phyloP scores from a whole-genome alignment of 768 basidiomycete genomes.

The Dictyophora rubrovolvata region DNA sequence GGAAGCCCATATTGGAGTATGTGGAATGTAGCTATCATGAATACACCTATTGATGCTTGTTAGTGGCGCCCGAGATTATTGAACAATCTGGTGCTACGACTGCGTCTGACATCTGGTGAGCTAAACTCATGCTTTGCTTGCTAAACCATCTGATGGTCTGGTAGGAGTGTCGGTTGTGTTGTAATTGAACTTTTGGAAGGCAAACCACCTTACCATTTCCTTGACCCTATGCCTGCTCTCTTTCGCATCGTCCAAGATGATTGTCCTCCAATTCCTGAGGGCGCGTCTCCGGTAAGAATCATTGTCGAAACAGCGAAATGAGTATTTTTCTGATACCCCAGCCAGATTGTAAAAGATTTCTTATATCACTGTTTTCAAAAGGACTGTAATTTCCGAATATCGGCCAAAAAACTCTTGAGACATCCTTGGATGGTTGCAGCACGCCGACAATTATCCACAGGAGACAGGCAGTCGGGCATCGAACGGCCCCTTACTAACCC shows the following conservation, averaged over 20 bases:
- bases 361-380: slow-evolving; percentile 98
- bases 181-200: slow-evolving; percentile 91
- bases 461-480: slow-evolving; percentile 10
- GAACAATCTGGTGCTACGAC: slow-evolving; percentile 97
- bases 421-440: slow-evolving; percentile 96
- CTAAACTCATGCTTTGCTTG: background rate
- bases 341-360: slow-evolving; percentile 81
- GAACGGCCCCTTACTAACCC: slow-evolving; percentile 62
- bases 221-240: slow-evolving; percentile 96
- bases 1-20: slow-evolving; percentile 98
- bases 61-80: slow-evolving; percentile 98
- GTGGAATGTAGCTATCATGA: slow-evolving; percentile 20
- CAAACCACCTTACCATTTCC: slow-evolving; percentile 89
- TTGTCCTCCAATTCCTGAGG: slow-evolving; percentile 91
- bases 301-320: background rate
- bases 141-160: background rate
- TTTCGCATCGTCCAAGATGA: slow-evolving; percentile 99
- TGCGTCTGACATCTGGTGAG: slow-evolving; percentile 88
- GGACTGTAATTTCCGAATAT: slow-evolving; percentile 87
- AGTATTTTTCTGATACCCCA: background rate
- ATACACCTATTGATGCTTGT: background rate
- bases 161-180: slow-evolving; percentile 86
- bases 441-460: slow-evolving; percentile 54
- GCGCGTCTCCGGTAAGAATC: slow-evolving; percentile 54
- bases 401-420: slow-evolving; percentile 81